A percentile compares a stretch with the other conserved stretches of the same genome.
Conservation (phyloP, 495 filamentous ascomycete species). For the Podospora pseudopauciseta region DNA sequence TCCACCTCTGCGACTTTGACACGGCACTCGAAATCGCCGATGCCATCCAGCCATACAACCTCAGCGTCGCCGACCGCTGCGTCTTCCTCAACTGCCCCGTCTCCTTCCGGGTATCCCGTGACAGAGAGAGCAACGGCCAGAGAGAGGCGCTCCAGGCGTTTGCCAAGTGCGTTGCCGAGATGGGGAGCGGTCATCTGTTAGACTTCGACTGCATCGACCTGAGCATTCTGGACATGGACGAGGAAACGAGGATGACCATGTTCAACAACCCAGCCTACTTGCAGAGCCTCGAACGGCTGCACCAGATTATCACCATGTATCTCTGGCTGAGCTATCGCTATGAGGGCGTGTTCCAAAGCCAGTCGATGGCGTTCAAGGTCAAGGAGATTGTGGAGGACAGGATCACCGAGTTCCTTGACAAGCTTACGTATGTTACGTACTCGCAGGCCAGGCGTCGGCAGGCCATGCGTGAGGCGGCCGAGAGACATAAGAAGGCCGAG, state of each 20-base stretch:
- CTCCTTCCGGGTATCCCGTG: constrained; percentile 19
- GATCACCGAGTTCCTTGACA: constrained; percentile 64
- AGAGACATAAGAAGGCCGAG: constrained; percentile 10
- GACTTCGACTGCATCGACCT: constrained; percentile 62
- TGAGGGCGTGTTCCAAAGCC: constrained; percentile 74
- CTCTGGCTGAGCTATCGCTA: constrained; percentile 77
- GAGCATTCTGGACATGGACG: constrained; percentile 57
- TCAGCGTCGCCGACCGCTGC: constrained; percentile 69
- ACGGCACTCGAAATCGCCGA: constrained; percentile 63
- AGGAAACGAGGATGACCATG: constrained; percentile 21
- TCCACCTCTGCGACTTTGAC: constrained; percentile 65
- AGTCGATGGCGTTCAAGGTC: constrained; percentile 72
- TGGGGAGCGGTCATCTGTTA: constrained; percentile 59
- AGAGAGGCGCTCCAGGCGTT: constrained; percentile 51
- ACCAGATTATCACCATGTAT: constrained; percentile 79
- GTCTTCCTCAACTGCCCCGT: constrained; percentile 70
- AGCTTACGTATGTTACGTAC: constrained; percentile 25
- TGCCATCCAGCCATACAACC: constrained; percentile 59
- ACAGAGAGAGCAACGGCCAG: constrained; percentile 29
- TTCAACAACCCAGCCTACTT: constrained; percentile 51
- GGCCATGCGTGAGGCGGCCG: constrained; percentile 24
- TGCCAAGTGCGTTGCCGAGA: constrained; percentile 63
- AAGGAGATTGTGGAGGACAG: constrained; percentile 73
- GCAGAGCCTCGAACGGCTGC: constrained; percentile 64
- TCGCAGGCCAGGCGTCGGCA: constrained; percentile 17